These are phyloP conservation scores for Prunus mume DNA, from an alignment of 306 rosid species.

Conservation along the genomic window DNA sequence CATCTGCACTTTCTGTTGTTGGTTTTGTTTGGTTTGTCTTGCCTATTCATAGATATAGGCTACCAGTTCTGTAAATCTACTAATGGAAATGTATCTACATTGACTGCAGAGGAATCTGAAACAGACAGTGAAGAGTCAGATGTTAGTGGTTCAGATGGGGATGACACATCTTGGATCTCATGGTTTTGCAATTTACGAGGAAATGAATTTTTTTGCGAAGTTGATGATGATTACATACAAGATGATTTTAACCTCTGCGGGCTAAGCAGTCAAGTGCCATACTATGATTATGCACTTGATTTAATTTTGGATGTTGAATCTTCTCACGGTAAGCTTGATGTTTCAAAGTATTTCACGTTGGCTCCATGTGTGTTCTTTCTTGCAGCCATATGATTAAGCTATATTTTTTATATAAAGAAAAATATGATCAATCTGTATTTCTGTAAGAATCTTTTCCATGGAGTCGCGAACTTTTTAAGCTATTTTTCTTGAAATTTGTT, in stretches of 20 bases:
- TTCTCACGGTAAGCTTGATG: conserved; percentile 56
- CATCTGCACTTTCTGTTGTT: not conserved
- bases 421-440: not conserved
- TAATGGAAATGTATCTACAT: conserved; percentile 24
- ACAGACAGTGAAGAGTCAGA: conserved; percentile 76
- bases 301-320: conserved; percentile 76
- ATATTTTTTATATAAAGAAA: too few relatives aligned
- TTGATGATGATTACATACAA: conserved; percentile 80
- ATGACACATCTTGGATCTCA: conserved; percentile 80
- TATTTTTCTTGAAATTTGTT: not conserved
- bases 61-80: conserved; percentile 8
- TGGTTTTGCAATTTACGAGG: conserved; percentile 92
- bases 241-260: conserved; percentile 92
- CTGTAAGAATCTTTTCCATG: not conserved
- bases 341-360: not conserved
- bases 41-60: not conserved
- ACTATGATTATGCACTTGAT: conserved; percentile 86
- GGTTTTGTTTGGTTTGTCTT: not conserved
- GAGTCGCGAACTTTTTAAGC: not conserved
- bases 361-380: not conserved
- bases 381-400: not conserved
- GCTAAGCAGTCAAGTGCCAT: conserved; percentile 77
- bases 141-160: conserved; percentile 82
- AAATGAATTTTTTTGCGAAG: conserved; percentile 77
- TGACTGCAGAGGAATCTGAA: conserved; percentile 69